Conservation (phyloP, 164 flowering plant genomes). For the Piper longum region DNA sequence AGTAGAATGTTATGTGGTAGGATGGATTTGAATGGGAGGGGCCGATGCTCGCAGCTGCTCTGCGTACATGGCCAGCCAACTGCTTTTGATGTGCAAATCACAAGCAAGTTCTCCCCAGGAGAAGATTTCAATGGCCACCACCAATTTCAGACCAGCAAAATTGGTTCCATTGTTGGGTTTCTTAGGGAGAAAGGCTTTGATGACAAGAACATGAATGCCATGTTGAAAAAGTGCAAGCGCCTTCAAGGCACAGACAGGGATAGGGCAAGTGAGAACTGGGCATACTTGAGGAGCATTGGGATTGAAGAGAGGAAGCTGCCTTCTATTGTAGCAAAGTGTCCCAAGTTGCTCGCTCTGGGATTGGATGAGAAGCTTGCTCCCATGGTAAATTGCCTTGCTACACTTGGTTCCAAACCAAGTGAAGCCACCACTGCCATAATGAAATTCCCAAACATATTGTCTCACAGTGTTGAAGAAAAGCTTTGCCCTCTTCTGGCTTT, state of each 20-base stretch:
- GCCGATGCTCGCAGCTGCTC: not conserved
- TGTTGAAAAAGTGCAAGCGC: slow-evolving; percentile 75
- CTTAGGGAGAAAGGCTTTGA: slow-evolving; percentile 75
- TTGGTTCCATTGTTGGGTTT: slow-evolving; percentile 54
- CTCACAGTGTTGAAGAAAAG: slow-evolving; percentile 87
- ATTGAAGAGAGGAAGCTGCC: slow-evolving; percentile 80
- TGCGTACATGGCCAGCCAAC: not conserved
- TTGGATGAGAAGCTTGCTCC: slow-evolving; percentile 75
- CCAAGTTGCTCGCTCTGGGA: slow-evolving; percentile 62
- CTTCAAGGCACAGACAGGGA: slow-evolving; percentile 40
- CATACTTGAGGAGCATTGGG: slow-evolving; percentile 64
- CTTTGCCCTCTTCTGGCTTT: slow-evolving; percentile 88
- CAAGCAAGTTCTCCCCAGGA: not conserved
- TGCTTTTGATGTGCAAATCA: not conserved
- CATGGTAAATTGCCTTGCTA: slow-evolving; percentile 64
- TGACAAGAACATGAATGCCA: slow-evolving; percentile 41
- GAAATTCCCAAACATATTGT: slow-evolving; percentile 71
- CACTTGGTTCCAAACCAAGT: slow-evolving; percentile 53
- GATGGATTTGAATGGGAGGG: not conserved
- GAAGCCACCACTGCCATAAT: slow-evolving; percentile 65
- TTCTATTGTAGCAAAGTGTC: slow-evolving; percentile 59
- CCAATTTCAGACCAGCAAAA: slow-evolving; percentile 11
- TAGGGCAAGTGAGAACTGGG: slow-evolving; percentile 73
- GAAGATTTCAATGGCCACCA: too few relatives aligned
- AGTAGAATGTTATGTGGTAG: not conserved